These are phyloP conservation scores for Mangifera indica DNA, from an alignment of 345 rosid species.

Conservation along the genomic window DNA sequence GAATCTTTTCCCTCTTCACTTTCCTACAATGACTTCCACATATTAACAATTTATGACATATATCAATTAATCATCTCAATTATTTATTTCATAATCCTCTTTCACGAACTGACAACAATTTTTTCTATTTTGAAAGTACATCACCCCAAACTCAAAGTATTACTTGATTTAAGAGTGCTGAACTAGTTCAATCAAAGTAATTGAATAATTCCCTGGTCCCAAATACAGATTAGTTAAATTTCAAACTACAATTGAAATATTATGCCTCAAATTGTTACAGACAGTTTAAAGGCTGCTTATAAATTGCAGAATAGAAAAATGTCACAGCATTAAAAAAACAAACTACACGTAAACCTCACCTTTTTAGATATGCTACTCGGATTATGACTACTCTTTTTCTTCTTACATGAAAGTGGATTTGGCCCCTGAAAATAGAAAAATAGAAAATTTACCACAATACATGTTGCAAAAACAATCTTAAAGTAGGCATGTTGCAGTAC, in stretches of 20 bases:
- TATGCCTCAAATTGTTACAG: not conserved
- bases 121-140: not conserved
- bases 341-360: constrained; percentile 33
- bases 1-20: constrained; percentile 23
- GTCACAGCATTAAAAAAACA: not conserved
- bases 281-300: not conserved
- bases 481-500: not conserved
- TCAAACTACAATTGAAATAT: not conserved
- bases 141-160: not conserved
- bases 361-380: constrained; percentile 27
- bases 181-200: not conserved
- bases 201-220: not conserved
- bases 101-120: not conserved
- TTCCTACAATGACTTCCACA: constrained; percentile 36
- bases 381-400: constrained; percentile 51
- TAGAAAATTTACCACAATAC: not conserved
- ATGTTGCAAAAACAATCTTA: constrained; percentile 1
- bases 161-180: not conserved
- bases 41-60: constrained; percentile 4
- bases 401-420: constrained; percentile 81
- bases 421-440: constrained; percentile 60
- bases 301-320: not conserved
- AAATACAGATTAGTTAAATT: not conserved
- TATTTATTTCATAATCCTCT: not conserved
- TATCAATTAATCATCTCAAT: not conserved